phyloP scores from a whole-genome alignment of 2,329 filamentous ascomycete species.

The Sclerotinia minor region DNA sequence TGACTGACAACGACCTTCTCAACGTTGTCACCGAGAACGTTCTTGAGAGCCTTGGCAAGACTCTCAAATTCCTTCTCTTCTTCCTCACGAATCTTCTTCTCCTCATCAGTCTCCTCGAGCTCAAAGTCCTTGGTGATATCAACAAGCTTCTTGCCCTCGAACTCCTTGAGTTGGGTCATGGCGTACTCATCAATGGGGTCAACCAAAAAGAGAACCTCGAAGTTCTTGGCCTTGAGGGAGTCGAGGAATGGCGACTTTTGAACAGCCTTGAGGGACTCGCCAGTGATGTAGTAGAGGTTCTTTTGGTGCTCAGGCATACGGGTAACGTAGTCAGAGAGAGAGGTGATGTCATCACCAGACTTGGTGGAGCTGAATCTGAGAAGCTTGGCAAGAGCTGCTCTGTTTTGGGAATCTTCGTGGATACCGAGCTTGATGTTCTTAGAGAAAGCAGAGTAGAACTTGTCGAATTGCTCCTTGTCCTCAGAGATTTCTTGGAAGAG shows the following conservation, averaged over 20 bases:
- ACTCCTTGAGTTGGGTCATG: slow-evolving; percentile 72
- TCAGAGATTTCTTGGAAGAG: slow-evolving; percentile 99
- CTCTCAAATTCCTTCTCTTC: slow-evolving; percentile 98
- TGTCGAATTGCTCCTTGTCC: slow-evolving; percentile 99
- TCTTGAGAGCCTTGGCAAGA: slow-evolving; percentile 97
- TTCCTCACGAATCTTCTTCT: slow-evolving; percentile 92
- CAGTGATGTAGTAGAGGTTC: slow-evolving; percentile 99
- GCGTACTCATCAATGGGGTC: slow-evolving; percentile 73
- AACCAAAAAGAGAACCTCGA: slow-evolving; percentile 98
- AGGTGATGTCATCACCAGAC: slow-evolving; percentile 94
- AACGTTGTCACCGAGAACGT: slow-evolving; percentile 97
- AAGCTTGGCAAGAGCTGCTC: slow-evolving; percentile 88
- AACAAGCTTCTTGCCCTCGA: slow-evolving; percentile 99
- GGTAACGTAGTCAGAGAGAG: slow-evolving; percentile 94
- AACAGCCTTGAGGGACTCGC: slow-evolving; percentile 98
- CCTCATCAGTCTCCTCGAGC: slow-evolving; percentile 98
- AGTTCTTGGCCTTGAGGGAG: slow-evolving; percentile 97
- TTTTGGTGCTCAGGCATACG: slow-evolving; percentile 99
- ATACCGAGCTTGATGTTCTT: slow-evolving; percentile 99
- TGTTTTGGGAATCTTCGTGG: slow-evolving; percentile 99
- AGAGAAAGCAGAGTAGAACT: slow-evolving; percentile 99
- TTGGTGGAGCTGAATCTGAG: slow-evolving; percentile 99
- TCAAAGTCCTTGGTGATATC: slow-evolving; percentile 99
- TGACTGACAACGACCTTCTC: slow-evolving; percentile 99
- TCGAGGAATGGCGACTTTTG: slow-evolving; percentile 98